phyloP scores from a whole-genome alignment of 2,329 filamentous ascomycete species.

The Didymosphaeria variabile region DNA sequence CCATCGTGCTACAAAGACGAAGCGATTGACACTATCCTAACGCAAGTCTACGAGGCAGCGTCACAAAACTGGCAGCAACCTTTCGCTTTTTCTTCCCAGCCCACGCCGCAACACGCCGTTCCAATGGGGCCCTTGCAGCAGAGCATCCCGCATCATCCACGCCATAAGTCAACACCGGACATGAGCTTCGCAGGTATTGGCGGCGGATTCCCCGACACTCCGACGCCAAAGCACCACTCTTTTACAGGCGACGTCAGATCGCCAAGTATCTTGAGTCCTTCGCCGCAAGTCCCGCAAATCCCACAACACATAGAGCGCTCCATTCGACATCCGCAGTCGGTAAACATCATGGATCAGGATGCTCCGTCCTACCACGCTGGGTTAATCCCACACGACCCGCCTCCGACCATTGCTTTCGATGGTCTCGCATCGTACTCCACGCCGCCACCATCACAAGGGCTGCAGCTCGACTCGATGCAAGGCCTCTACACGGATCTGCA shows the following conservation, averaged over 20 bases:
- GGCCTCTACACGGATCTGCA: background rate
- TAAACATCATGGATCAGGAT: background rate
- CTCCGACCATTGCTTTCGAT: background rate
- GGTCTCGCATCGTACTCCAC: background rate
- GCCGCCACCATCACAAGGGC: background rate
- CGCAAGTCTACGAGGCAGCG: slow-evolving; percentile 10
- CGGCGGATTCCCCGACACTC: background rate
- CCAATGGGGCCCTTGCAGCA: background rate
- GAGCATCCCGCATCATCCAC: background rate
- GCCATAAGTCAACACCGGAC: background rate
- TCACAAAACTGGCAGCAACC: slow-evolving; percentile 9
- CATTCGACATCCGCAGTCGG: background rate
- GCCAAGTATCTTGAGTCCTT: background rate
- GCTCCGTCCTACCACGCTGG: background rate
- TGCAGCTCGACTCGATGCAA: background rate
- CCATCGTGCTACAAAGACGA: background rate
- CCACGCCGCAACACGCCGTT: background rate
- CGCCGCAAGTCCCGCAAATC: background rate
- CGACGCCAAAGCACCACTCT: slow-evolving; percentile 5
- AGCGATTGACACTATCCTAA: background rate
- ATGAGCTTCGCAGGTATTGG: slow-evolving; percentile 12
- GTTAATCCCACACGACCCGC: background rate
- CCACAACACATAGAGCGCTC: background rate
- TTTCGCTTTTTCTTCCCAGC: background rate
- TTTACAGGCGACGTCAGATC: background rate